Evolutionary conservation across 1,284 basidiomycete genomes (phyloP).

Genomic region (Ustilago nuda): DNA sequence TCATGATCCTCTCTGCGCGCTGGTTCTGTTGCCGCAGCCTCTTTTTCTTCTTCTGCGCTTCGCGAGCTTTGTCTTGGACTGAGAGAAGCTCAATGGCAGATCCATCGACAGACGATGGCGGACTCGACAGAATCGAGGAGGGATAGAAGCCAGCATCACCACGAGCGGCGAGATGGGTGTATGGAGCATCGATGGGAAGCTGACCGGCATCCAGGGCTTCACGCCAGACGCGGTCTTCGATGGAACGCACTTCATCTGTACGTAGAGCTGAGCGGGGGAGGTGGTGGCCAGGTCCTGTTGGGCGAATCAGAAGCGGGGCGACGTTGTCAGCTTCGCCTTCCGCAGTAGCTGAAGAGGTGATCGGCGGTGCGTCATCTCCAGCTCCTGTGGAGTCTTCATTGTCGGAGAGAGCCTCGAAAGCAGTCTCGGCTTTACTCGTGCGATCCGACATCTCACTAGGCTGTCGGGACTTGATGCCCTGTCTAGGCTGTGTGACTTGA

Average conservation of each 20-base stretch:
- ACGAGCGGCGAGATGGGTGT: conserved; percentile 53
- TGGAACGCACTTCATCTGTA: conserved; percentile 41
- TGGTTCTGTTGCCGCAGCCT: conserved; percentile 18
- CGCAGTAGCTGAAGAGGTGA: not conserved
- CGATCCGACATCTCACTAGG: conserved; percentile 29
- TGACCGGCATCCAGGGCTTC: conserved; percentile 45
- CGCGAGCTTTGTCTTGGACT: conserved; percentile 14
- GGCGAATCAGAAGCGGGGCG: not conserved
- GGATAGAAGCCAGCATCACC: conserved; percentile 25
- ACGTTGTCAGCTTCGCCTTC: not conserved
- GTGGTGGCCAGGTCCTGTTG: conserved; percentile 9
- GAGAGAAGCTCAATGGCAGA: conserved; percentile 40
- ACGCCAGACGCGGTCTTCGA: conserved; percentile 54
- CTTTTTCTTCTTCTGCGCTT: conserved; percentile 11
- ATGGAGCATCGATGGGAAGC: conserved; percentile 55
- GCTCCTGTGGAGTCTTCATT: not conserved
- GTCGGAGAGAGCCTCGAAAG: conserved; percentile 26
- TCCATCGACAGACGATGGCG: conserved; percentile 19
- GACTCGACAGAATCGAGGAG: conserved; percentile 24
- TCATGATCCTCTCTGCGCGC: conserved; percentile 17
- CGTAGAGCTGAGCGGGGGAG: conserved; percentile 35
- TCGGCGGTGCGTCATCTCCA: not conserved
- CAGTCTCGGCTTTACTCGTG: conserved; percentile 46
- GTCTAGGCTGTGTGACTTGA: not conserved
- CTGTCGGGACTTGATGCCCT: conserved; percentile 10